These are phyloP conservation scores for Copromyces sp. DNA, from an alignment of 495 filamentous ascomycete species.

Conservation along the genomic window DNA sequence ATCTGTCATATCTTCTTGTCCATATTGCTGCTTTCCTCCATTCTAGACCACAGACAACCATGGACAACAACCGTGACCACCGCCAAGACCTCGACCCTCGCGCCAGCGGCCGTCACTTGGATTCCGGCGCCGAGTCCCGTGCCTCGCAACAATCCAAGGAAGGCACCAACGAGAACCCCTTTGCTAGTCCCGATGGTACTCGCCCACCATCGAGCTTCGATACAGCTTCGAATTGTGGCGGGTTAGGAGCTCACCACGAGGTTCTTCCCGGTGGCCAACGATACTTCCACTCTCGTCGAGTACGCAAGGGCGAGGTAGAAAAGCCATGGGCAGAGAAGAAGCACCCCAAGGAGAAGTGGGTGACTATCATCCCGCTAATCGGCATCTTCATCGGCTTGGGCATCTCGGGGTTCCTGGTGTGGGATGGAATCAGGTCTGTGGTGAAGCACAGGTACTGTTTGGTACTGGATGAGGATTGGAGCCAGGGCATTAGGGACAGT, in stretches of 20 bases:
- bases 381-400: slow-evolving; percentile 56
- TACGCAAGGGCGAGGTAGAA: slow-evolving; percentile 59
- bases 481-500: slow-evolving; percentile 44
- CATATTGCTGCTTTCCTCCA: neutral
- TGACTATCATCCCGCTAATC: slow-evolving; percentile 63
- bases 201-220: slow-evolving; percentile 43
- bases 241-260: neutral
- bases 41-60: neutral
- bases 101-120: neutral
- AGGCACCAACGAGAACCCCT: slow-evolving; percentile 37
- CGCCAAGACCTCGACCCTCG: neutral
- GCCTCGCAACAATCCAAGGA: neutral
- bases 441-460: slow-evolving; percentile 66
- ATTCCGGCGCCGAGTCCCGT: neutral
- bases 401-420: slow-evolving; percentile 58
- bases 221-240: slow-evolving; percentile 26
- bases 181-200: slow-evolving; percentile 46
- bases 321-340: slow-evolving; percentile 58
- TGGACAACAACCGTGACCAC: neutral
- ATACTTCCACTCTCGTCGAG: slow-evolving; percentile 67
- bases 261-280: slow-evolving; percentile 27
- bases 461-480: slow-evolving; percentile 61
- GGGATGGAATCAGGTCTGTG: slow-evolving; percentile 57
- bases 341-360: slow-evolving; percentile 77
- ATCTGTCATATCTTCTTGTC: neutral